Evolutionary conservation across 2,329 filamentous ascomycete species (phyloP).

Genomic region (Fusarium coffeatum): DNA sequence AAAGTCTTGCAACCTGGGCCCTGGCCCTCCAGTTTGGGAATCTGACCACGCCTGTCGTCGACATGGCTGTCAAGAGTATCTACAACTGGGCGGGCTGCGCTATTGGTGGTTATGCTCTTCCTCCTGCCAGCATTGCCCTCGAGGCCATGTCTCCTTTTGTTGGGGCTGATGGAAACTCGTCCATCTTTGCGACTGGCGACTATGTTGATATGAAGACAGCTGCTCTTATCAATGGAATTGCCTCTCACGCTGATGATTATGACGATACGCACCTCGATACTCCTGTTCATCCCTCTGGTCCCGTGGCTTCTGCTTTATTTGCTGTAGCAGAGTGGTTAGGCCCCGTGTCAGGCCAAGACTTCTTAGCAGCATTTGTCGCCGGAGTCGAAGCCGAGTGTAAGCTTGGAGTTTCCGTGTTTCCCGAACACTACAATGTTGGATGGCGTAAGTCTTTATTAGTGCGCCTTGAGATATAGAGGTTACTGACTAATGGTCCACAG

Average conservation of each 20-base stretch:
- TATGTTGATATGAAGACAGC: conserved; percentile 3
- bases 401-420: conserved; percentile 1
- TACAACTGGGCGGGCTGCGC: conserved; percentile 12
- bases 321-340: background rate
- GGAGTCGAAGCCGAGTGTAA: conserved; percentile 5
- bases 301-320: conserved; percentile 8
- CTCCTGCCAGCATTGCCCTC: background rate
- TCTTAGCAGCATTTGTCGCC: conserved; percentile 3
- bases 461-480: no score
- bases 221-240: conserved; percentile 3
- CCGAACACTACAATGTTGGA: conserved; percentile 3
- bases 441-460: background rate
- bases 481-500: background rate
- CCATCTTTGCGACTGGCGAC: background rate
- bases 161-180: background rate
- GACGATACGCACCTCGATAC: conserved; percentile 4
- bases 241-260: conserved; percentile 3
- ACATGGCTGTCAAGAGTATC: background rate
- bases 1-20: conserved; percentile 2
- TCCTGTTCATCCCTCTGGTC: conserved; percentile 5
- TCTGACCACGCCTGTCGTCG: background rate
- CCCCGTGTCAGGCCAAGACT: background rate
- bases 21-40: conserved; percentile 7
- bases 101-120: conserved; percentile 4
- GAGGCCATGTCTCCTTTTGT: background rate